A percentile compares a stretch with the other conserved stretches of the same genome.
phyloP scores from a whole-genome alignment of 305 asterid genomes.

The Stenogyne calaminthoides region DNA sequence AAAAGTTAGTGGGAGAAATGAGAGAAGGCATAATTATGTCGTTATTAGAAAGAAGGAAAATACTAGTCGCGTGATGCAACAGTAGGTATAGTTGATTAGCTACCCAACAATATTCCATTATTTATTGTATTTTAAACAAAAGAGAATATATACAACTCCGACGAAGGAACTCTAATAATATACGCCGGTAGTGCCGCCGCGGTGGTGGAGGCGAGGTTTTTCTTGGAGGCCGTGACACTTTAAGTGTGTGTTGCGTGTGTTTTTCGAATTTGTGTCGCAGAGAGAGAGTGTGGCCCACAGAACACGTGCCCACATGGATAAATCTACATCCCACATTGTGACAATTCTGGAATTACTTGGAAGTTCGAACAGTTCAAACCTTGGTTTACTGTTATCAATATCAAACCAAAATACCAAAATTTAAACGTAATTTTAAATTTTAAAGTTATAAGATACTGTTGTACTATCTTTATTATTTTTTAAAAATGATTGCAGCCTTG shows the following conservation, averaged over 20 bases:
- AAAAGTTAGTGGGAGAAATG: constrained; percentile 31
- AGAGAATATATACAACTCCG: constrained; percentile 40
- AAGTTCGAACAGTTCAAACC: constrained; percentile 12
- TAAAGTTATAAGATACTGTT: too few species aligned
- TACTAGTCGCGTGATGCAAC: background rate
- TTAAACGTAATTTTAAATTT: background rate
- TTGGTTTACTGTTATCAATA: background rate
- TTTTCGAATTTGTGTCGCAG: constrained; percentile 12
- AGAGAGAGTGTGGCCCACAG: constrained; percentile 24
- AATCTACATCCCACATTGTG: constrained; percentile 16
- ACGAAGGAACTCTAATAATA: constrained; percentile 35
- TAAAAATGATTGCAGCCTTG: too few species aligned
- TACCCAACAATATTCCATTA: constrained; percentile 14
- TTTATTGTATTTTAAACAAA: background rate
- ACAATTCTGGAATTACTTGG: constrained; percentile 19
- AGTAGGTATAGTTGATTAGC: constrained; percentile 35
- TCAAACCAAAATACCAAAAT: too few species aligned
- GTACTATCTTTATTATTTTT: too few species aligned
- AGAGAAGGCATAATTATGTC: constrained; percentile 16
- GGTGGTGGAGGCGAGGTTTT: too few species aligned
- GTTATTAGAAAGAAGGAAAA: background rate
- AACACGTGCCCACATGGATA: constrained; percentile 36
- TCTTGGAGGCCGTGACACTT: constrained; percentile 34
- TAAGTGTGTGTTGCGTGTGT: constrained; percentile 12
- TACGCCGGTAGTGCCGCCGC: constrained; percentile 38